Base-by-base conservation (phyloP, 2,329 filamentous ascomycete genomes). In the Scedosporium boydii region DNA sequence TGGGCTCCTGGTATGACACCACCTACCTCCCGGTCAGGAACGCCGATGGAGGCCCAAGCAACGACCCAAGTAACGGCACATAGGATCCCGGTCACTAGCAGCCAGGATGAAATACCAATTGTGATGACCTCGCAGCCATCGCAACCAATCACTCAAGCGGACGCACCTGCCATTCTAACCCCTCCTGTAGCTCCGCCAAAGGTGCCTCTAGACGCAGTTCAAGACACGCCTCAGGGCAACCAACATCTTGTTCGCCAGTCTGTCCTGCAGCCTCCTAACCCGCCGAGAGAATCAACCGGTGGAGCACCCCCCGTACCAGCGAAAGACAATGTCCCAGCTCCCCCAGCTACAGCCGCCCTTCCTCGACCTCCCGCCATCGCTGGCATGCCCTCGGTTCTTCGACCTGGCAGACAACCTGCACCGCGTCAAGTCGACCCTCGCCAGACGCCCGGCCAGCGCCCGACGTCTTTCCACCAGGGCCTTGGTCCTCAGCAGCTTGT, bases 1-100 rank as follows among this genome's bases (percentile, higher is more conserved):
- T 66, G 61, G 46, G 41, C 61, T 18, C 57, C 63, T 12, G 38
- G 62, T 26, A 18, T 34, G 18, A 41, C 4, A 23, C 53, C 34
- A 42, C 23, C 51, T 38, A 29, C 23, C n/a, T 48, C 44, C 6
- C 44, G 44, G 18, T 2, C 4, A 16, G 44, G 44, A 21, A 48
- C 44, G 6, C 44, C 44, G 9, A 48, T 48, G n/a, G 44, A 48
- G 18, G 44, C 5, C 16, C 44, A n/a, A 21, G 2, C 44, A 21
- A 21, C 18, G 18, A 48, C 44, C 4, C 44, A 21, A n/a, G 44
- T 7, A 7, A 21, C 18, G 18, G 21, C 44, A 7, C 44, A 21
- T 21, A 21, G 16, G 16, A 48, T 4, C 18, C 6, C n/a, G 3
- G 16, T 21, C 44, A n/a, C 18, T 3, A 12, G 2, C 10, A 16